These are phyloP conservation scores for Albizia julibrissin DNA, from an alignment of 306 rosid genomes.

Conservation along the genomic window DNA sequence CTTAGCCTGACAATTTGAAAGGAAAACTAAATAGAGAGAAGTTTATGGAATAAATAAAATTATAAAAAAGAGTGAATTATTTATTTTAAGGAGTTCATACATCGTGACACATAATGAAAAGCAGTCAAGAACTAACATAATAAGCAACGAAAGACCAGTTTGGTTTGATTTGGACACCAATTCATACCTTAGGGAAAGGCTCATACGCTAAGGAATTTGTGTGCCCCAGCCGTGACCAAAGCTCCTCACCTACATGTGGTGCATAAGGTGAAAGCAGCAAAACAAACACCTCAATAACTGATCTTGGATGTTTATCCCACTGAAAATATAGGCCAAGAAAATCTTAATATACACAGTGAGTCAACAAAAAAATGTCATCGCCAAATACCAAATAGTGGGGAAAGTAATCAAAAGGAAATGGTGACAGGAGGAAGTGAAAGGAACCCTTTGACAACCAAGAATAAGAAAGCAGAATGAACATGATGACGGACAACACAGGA, in stretches of 20 bases:
- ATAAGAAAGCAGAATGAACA: conserved; percentile 1
- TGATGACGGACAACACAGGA: background rate
- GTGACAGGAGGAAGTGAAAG: conserved; percentile 7
- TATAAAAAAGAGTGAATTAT: background rate
- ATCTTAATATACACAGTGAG: background rate
- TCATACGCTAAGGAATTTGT: conserved; percentile 67
- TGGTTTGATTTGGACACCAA: conserved; percentile 25
- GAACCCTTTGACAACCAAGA: conserved; percentile 19
- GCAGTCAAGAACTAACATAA: conserved; percentile 23
- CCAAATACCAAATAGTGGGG: background rate
- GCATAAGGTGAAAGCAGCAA: conserved; percentile 93
- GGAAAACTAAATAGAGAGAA: conserved; percentile 5
- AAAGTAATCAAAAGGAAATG: background rate
- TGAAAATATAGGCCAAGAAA: conserved; percentile 44
- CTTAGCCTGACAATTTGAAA: background rate
- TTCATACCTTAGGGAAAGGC: conserved; percentile 79
- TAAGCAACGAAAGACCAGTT: conserved; percentile 13
- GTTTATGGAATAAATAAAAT: background rate
- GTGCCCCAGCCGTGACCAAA: conserved; percentile 95
- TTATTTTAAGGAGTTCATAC: conserved; percentile 1
- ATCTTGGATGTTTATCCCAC: conserved; percentile 90
- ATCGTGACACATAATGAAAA: background rate
- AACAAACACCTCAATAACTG: conserved; percentile 74
- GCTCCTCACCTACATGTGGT: conserved; percentile 96
- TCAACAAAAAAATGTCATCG: background rate